A percentile compares a stretch with the other conserved stretches of the same genome.
phyloP scores from a whole-genome alignment of 179 eudicot genomes.

The Beta macrorhiza region DNA sequence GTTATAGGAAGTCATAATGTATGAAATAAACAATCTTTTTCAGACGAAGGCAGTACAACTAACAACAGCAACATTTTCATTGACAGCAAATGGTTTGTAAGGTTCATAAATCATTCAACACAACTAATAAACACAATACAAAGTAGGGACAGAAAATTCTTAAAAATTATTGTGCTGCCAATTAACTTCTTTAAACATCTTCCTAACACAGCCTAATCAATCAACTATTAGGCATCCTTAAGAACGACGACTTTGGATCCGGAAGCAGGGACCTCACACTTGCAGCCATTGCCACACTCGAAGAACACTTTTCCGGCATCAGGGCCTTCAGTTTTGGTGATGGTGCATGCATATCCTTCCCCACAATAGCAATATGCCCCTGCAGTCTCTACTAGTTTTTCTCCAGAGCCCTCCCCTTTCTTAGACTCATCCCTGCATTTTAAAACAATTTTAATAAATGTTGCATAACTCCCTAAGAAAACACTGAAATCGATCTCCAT shows the following conservation, averaged over 20 bases:
- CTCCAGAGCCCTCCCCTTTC: conserved; percentile 8
- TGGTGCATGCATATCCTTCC: conserved; percentile 38
- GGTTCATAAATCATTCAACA: neutral
- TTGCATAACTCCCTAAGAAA: too few species aligned
- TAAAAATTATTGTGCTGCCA: neutral
- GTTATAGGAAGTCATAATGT: neutral
- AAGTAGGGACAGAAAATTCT: too few species aligned
- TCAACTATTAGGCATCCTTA: conserved; percentile 18
- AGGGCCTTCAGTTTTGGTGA: conserved; percentile 36
- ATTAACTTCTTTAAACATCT: neutral
- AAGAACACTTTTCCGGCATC: conserved; percentile 38
- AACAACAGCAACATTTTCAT: neutral
- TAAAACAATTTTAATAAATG: too few species aligned
- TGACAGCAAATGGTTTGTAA: neutral
- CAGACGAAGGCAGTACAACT: neutral
- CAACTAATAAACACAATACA: neutral
- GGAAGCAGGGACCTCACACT: conserved; percentile 30
- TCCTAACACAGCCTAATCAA: neutral
- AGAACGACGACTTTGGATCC: conserved; percentile 16
- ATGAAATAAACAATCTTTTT: neutral
- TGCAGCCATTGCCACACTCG: conserved; percentile 51
- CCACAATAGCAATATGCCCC: conserved; percentile 37
- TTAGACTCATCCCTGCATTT: conserved; percentile 18
- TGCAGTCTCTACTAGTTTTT: conserved; percentile 30
- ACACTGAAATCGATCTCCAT: too few species aligned